phyloP scores from a whole-genome alignment of 306 rosid species.

The Cercis canadensis region DNA sequence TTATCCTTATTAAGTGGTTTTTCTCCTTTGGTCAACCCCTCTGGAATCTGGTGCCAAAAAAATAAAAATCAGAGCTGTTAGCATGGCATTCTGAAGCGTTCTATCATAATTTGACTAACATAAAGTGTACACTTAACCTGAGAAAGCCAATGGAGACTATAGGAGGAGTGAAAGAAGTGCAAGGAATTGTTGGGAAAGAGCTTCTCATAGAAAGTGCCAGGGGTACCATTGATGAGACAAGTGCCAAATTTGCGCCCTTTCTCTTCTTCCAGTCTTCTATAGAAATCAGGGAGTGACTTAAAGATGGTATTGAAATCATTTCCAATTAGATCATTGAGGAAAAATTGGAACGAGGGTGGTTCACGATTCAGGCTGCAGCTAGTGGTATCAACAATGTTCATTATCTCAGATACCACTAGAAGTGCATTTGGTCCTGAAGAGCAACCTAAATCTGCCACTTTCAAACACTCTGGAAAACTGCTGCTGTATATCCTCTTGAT shows the following conservation, averaged over 20 bases:
- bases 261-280: neutral
- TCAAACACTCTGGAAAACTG: neutral
- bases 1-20: conserved; percentile 23
- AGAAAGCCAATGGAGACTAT: conserved; percentile 42
- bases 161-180: conserved; percentile 39
- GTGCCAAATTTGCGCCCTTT: conserved; percentile 21
- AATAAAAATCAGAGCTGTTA: no score
- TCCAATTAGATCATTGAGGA: conserved; percentile 53
- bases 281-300: conserved; percentile 47
- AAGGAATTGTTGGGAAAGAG: conserved; percentile 50
- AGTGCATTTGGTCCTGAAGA: conserved; percentile 33
- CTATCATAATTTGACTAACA: no score
- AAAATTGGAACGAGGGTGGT: conserved; percentile 46
- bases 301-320: no score
- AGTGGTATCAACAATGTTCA: neutral
- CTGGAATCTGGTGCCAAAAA: no score
- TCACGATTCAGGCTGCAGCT: neutral
- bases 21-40: neutral
- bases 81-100: no score
- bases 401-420: conserved; percentile 7
- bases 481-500: neutral
- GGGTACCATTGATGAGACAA: conserved; percentile 52
- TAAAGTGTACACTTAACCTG: conserved; percentile 25
- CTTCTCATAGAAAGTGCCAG: conserved; percentile 60
- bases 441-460: conserved; percentile 37